A percentile compares a stretch with the other conserved stretches of the same genome.
Conservation (phyloP, 1,284 basidiomycete species). For the Trametes polyzona region DNA sequence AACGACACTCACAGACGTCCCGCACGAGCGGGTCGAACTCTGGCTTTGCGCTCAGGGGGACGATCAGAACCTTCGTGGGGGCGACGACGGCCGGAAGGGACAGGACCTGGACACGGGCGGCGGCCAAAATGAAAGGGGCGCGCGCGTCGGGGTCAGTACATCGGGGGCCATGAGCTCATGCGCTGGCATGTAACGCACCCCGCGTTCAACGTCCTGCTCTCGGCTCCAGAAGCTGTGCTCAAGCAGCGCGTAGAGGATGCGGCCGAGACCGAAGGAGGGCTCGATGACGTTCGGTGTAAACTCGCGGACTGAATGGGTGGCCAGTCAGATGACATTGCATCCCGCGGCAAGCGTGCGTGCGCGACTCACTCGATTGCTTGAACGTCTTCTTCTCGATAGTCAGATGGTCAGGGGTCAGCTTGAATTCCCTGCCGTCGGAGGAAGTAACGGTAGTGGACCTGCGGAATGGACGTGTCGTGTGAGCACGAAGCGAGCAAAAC, state of each 20-base stretch:
- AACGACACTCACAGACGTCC: conserved; percentile 81
- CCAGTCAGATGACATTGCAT: conserved; percentile 35
- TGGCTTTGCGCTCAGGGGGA: conserved; percentile 90
- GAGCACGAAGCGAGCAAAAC: conserved; percentile 26
- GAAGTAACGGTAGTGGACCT: conserved; percentile 54
- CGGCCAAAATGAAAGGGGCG: conserved; percentile 12
- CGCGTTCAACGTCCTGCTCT: conserved; percentile 88
- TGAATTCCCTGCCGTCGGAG: conserved; percentile 71
- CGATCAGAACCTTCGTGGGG: conserved; percentile 95
- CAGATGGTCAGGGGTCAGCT: conserved; percentile 77
- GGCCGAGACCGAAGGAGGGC: conserved; percentile 97
- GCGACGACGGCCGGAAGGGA: conserved; percentile 91
- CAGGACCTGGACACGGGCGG: conserved; percentile 62
- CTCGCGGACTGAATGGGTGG: conserved; percentile 74
- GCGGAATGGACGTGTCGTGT: conserved; percentile 25
- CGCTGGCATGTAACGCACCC: conserved; percentile 57
- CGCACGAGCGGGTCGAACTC: conserved; percentile 86
- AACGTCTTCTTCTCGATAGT: conserved; percentile 86
- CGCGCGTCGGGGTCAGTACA: conserved; percentile 22
- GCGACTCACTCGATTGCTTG: conserved; percentile 81
- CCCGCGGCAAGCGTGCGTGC: conserved; percentile 12
- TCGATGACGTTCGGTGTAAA: conserved; percentile 98
- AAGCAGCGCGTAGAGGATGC: conserved; percentile 92
- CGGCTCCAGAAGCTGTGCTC: conserved; percentile 98
- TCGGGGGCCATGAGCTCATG: conserved; percentile 23